Evolutionary conservation across 2,329 filamentous ascomycete genomes (phyloP), one percentile per base, ranked within the genome.

Genomic region (Curvularia spicifera): DNA sequence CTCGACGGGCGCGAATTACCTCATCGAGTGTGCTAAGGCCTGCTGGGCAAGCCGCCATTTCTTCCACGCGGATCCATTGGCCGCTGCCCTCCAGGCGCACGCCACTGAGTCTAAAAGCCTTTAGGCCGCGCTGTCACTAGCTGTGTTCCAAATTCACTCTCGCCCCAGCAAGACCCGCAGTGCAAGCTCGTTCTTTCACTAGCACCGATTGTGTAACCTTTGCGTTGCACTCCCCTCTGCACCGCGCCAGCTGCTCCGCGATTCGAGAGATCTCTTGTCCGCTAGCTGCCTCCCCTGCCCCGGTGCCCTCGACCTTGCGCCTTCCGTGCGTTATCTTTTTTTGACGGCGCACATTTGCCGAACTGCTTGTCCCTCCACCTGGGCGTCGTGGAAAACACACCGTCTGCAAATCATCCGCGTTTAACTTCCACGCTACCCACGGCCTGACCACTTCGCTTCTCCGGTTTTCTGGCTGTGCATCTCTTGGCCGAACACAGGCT

Each of bases 351-450:
- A 69, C 71, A 75, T 73, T 71, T 77, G 73, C 76, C 76, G 75
- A 76, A 74, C 71, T 64, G 62, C 71, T 68, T 71, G 71, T 76
- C 70, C 40, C 67, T 71, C 72, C 69, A 72, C 64, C 69, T 71
- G 67, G 68, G 67, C 70, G 66, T 66, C 49, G 64, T 75, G 70
- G 72, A 72, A 74, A 74, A 49, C 69, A 74, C 56, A 73, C 76
- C 75, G 74, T 75, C 71, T 81, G 79, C 77, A 80, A 77, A 81
- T 81, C 79, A 81, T 77, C 78, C 79, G 78, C 77, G 68, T 76
- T 76, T 78, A 76, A 78, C 76, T 73, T 76, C 63, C 71, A 74
- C 80, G 77, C 78, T 79, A 80, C 73, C 31, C 69, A 68, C 68
- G 67, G 71, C 68, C 66, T 72, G 71, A 68, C 67, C 70, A 72